These are phyloP conservation scores for Rhododendron williamsianum DNA, from an alignment of 148 eudicot genomes.

Conservation along the genomic window DNA sequence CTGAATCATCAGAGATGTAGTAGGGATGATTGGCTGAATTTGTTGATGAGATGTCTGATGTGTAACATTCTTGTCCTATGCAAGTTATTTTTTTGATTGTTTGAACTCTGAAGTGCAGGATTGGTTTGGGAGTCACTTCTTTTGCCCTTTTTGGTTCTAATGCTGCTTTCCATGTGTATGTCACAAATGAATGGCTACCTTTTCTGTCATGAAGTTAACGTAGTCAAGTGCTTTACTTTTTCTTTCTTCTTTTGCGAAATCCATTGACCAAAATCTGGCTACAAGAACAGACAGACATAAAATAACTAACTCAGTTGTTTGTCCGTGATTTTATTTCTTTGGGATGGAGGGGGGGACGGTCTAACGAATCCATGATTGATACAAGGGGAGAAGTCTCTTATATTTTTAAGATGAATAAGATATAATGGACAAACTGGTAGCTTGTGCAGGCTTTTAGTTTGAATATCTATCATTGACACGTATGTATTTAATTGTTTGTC, in stretches of 20 bases:
- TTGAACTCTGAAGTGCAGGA: background rate
- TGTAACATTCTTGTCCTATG: background rate
- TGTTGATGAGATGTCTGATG: background rate
- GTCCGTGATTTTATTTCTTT: background rate
- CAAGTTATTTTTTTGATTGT: background rate
- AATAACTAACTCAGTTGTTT: background rate
- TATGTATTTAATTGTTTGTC: background rate
- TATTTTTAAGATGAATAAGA: background rate
- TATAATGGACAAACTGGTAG: background rate
- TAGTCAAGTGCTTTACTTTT: background rate
- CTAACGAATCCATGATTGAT: background rate
- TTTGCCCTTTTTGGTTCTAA: background rate
- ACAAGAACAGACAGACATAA: background rate
- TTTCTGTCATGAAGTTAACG: background rate
- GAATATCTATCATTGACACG: background rate
- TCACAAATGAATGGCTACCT: background rate
- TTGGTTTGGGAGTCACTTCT: background rate
- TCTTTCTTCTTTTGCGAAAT: background rate
- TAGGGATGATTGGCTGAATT: conserved; percentile 4
- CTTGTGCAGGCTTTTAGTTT: background rate
- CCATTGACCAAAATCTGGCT: background rate
- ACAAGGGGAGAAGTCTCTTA: background rate
- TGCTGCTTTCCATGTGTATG: background rate
- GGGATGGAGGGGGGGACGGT: background rate
- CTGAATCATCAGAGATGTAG: background rate